Percentiles rank a stretch among this genome's conserved stretches.
phyloP scores from a whole-genome alignment of 306 rosid species.

The Acacia confusa region DNA sequence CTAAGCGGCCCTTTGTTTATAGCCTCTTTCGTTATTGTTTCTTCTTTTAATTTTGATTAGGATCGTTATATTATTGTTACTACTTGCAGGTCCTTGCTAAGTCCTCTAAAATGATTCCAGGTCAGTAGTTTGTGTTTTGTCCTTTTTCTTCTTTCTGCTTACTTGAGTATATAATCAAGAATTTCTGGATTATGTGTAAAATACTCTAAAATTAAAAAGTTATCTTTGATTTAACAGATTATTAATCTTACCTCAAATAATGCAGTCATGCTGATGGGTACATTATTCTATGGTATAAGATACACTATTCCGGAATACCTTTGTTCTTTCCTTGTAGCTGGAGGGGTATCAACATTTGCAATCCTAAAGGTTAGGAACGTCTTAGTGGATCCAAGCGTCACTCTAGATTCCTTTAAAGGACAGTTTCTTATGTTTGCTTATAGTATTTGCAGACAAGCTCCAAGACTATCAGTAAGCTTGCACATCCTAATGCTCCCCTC shows the following conservation, averaged over 20 bases:
- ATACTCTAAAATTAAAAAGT: conserved; percentile 1
- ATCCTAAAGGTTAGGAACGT: conserved; percentile 71
- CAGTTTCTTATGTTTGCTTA: conserved; percentile 13
- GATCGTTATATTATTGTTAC: conserved; percentile 6
- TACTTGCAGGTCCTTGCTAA: conserved; percentile 86
- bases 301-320: conserved; percentile 79
- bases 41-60: neutral
- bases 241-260: conserved; percentile 16
- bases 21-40: neutral
- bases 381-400: neutral
- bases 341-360: conserved; percentile 91
- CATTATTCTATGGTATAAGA: conserved; percentile 74
- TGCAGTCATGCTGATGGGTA: conserved; percentile 98
- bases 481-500: conserved; percentile 92
- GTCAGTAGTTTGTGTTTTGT: conserved; percentile 42
- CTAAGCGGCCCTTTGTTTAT: too few species aligned
- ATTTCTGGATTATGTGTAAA: neutral
- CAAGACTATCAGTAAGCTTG: conserved; percentile 86
- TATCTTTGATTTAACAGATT: neutral
- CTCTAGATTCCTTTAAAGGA: neutral
- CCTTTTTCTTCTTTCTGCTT: neutral
- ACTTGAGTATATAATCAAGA: neutral
- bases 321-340: conserved; percentile 90
- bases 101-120: conserved; percentile 99
- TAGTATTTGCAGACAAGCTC: conserved; percentile 79